These are phyloP conservation scores for Didymella arachidicola DNA, from an alignment of 2,329 filamentous ascomycete species.

Conservation along the genomic window DNA sequence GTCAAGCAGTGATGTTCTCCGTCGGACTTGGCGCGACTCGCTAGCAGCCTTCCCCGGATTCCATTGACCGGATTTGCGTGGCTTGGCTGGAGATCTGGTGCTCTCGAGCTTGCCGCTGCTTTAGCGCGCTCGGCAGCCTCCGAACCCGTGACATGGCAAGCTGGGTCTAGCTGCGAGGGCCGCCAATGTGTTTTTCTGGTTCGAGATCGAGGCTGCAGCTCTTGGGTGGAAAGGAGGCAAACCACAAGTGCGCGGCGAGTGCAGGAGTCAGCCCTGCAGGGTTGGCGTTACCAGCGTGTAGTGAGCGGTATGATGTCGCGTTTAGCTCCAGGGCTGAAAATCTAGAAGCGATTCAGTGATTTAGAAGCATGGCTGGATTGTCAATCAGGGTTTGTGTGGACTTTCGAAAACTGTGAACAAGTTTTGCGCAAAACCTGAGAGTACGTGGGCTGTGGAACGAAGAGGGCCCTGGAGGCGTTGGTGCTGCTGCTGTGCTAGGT, in stretches of 20 bases:
- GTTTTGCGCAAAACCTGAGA: background rate
- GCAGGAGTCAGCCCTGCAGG: background rate
- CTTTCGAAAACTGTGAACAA: background rate
- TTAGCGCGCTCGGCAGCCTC: slow-evolving; percentile 19
- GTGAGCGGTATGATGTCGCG: background rate
- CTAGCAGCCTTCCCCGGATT: slow-evolving; percentile 17
- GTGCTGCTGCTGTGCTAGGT: background rate
- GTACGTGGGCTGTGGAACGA: background rate
- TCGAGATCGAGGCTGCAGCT: slow-evolving; percentile 16
- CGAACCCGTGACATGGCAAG: slow-evolving; percentile 3
- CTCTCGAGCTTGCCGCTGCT: background rate
- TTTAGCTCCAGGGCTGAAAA: background rate
- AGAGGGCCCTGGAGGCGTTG: background rate
- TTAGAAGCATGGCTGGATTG: background rate
- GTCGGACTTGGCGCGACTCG: slow-evolving; percentile 18
- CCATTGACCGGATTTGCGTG: slow-evolving; percentile 15
- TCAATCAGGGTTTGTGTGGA: background rate
- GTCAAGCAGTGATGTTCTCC: slow-evolving; percentile 14
- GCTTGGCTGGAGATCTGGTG: slow-evolving; percentile 18
- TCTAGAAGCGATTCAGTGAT: background rate
- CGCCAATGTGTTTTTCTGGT: slow-evolving; percentile 5
- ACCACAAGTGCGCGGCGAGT: slow-evolving; percentile 1
- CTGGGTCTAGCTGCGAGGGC: background rate
- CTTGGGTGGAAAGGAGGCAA: background rate
- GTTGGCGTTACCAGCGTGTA: slow-evolving; percentile 7